These are phyloP conservation scores for Saccharomyces hybrid DNA, from an alignment of 1,139 yeast species.

Conservation along the genomic window DNA sequence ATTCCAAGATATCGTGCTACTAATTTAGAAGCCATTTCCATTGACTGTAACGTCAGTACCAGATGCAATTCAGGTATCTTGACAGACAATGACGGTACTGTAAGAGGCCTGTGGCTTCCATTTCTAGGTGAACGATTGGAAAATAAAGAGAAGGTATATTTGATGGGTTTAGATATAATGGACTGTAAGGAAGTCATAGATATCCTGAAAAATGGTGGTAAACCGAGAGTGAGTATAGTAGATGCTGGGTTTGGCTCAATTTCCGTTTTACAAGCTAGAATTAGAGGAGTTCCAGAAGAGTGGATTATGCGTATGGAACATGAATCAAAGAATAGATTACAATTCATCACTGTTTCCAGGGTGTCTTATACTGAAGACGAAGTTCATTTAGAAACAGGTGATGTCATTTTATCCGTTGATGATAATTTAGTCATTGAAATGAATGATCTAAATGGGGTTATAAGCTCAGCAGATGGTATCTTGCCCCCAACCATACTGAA, in stretches of 20 bases:
- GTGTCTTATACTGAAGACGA: slow-evolving; percentile 45
- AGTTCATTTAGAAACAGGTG: slow-evolving; percentile 50
- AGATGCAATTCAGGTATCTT: slow-evolving; percentile 78
- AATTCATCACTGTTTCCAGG: slow-evolving; percentile 64
- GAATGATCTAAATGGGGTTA: slow-evolving; percentile 56
- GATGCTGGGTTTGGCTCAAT: slow-evolving; percentile 73
- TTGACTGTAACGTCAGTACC: slow-evolving; percentile 64
- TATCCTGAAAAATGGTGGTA: slow-evolving; percentile 43
- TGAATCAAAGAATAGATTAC: slow-evolving; percentile 52
- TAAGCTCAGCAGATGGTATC: slow-evolving; percentile 28
- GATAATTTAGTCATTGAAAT: slow-evolving; percentile 55
- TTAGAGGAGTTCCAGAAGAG: slow-evolving; percentile 75
- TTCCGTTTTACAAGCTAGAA: slow-evolving; percentile 68
- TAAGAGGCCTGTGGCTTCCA: slow-evolving; percentile 78
- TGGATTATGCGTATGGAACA: slow-evolving; percentile 70
- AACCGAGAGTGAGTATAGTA: slow-evolving; percentile 55
- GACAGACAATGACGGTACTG: slow-evolving; percentile 69
- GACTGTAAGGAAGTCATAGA: slow-evolving; percentile 54
- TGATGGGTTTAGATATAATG: slow-evolving; percentile 72
- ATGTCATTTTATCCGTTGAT: slow-evolving; percentile 64
- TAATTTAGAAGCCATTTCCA: slow-evolving; percentile 66
- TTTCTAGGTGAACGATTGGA: slow-evolving; percentile 65
- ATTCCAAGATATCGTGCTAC: slow-evolving; percentile 83
- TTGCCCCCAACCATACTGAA: slow-evolving; percentile 34
- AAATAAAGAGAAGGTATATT: slow-evolving; percentile 52